Base-by-base conservation (phyloP, 2,329 filamentous ascomycete genomes). In the Nakataea oryzae region DNA sequence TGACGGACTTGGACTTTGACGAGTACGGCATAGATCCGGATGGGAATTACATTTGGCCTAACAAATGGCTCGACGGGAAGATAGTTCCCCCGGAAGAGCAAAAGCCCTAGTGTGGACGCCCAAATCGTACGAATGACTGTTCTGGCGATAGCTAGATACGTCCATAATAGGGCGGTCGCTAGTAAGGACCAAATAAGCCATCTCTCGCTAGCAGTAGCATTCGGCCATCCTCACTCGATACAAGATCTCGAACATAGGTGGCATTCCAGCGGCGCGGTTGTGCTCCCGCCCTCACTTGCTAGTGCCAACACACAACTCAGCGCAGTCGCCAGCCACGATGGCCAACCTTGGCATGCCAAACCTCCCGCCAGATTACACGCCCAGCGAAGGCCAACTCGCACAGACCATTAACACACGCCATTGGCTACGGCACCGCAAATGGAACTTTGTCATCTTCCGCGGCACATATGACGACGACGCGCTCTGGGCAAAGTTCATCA, bases 381-480 rank as follows among this genome's bases (percentile, higher is more conserved):
- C 26, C 21, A 30, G 29, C 56, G 27, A 58, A 8, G 27, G 28
- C 56, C 26, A 30, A n/a, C 27, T 58, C 24, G 26, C 56, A 58
- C 56, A 58, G 14, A 58, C 56, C 1, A 58, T 58, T 14, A 58
- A 58, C 27, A 58, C 56, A 3, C 56, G 56, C 56, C 26, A 28
- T 30, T 17, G 56, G 27, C 26, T 58, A 27, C 56, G 56, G 26
- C 29, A 58, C 21, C 32, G n/a, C 27, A 58, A 58, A 41, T 60
- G 58, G 34, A 27, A 27, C 58, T 54, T 54, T 27, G 34, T 60
- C 26, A 54, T 60, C 29, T 30, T 14, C 34, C 58, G 58, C 26
- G 32, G 58, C 58, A 47, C 30, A 8, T 60, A 60, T 27, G 26
- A 54, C 58, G 41, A 60, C 41, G 58, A 60, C 41, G 58, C 11